A percentile compares a stretch with the other conserved stretches of the same genome.
Conservation (phyloP, 177 flowering plant species). For the Vitis hybrid region DNA sequence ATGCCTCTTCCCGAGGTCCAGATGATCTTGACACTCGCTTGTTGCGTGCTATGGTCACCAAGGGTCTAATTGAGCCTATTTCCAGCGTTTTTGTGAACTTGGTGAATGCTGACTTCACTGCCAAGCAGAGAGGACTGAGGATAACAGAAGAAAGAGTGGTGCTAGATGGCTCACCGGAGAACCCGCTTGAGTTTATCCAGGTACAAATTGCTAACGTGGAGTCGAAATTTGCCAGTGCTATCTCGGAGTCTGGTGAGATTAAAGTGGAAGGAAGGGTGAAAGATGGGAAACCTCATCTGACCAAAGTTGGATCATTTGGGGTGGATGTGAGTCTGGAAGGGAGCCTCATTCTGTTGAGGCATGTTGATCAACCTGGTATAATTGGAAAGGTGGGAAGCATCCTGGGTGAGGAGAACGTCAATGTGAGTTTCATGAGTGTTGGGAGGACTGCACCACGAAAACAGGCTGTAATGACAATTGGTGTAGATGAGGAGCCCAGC, state of each 20-base stretch:
- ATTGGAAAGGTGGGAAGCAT: conserved; percentile 17
- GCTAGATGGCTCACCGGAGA: conserved; percentile 15
- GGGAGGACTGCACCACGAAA: conserved; percentile 11
- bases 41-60: conserved; percentile 16
- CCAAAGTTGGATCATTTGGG: conserved; percentile 15
- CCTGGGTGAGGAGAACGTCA: conserved; percentile 16
- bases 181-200: conserved; percentile 18
- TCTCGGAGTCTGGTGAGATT: conserved; percentile 13
- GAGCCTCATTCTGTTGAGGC: conserved; percentile 15
- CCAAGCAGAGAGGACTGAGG: conserved; percentile 19
- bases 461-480: conserved; percentile 17
- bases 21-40: conserved; percentile 17
- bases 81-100: conserved; percentile 12
- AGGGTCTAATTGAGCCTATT: conserved; percentile 21
- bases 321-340: conserved; percentile 21
- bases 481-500: conserved; percentile 16
- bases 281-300: conserved; percentile 11
- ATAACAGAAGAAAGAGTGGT: conserved; percentile 15
- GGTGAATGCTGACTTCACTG: conserved; percentile 21
- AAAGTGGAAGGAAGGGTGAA: conserved; percentile 12
- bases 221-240: conserved; percentile 19
- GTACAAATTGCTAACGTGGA: conserved; percentile 16
- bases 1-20: conserved; percentile 15
- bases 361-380: conserved; percentile 22
- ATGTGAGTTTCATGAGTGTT: conserved; percentile 15